Conservation (phyloP, 2,329 filamentous ascomycete genomes). For the Aspergillus niger region DNA sequence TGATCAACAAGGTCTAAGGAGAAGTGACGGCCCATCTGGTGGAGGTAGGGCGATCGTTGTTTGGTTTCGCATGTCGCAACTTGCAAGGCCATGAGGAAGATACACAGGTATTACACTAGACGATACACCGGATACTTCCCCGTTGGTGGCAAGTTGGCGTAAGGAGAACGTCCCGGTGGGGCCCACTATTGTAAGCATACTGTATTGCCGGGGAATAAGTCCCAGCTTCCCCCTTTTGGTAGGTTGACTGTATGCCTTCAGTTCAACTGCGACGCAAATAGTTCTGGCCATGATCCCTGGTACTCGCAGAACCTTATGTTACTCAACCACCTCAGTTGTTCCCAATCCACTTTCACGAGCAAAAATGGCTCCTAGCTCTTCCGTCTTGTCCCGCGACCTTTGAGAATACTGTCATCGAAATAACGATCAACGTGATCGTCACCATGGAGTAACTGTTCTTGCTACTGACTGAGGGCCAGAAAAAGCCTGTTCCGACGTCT, state of each 20-base stretch:
- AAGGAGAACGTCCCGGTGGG: not conserved
- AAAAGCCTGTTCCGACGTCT: not conserved
- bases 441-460: not conserved
- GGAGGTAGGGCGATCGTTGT: not conserved
- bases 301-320: not conserved
- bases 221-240: not conserved
- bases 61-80: not conserved
- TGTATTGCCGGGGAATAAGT: not conserved
- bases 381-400: not conserved
- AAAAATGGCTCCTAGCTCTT: not conserved
- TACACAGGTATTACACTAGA: not conserved
- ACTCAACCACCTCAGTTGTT: not conserved
- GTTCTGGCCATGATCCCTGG: not conserved
- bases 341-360: not conserved
- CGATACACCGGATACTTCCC: not conserved
- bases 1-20: not conserved
- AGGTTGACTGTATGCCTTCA: too few species aligned
- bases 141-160: not conserved
- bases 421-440: slow-evolving; percentile 9
- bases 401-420: not conserved
- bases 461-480: not conserved
- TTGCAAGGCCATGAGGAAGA: not conserved
- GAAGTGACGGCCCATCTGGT: not conserved
- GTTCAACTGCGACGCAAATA: not conserved
- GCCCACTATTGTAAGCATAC: not conserved